These are phyloP conservation scores for Byssothecium circinans DNA, from an alignment of 2,329 filamentous ascomycete species.

Conservation along the genomic window DNA sequence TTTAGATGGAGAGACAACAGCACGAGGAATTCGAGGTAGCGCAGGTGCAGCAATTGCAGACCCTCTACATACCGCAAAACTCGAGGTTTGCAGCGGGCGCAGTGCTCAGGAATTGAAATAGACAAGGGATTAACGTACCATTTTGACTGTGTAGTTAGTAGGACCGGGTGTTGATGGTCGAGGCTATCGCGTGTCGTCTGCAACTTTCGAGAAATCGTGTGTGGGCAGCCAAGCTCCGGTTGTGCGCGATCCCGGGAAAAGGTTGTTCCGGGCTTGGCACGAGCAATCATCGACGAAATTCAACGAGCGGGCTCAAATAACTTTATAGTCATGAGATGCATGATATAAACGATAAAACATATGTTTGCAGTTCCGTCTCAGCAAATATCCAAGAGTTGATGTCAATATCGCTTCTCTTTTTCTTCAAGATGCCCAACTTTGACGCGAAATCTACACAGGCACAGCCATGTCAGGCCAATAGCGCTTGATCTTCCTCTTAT, in stretches of 20 bases:
- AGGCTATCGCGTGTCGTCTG: slow-evolving; percentile 44
- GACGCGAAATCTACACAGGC: too few relatives aligned
- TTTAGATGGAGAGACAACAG: slow-evolving; percentile 21
- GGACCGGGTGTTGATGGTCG: slow-evolving; percentile 37
- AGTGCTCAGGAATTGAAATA: slow-evolving; percentile 10
- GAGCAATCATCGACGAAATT: neutral
- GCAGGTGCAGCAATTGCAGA: neutral
- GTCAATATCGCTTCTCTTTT: too few relatives aligned
- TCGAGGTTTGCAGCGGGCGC: slow-evolving; percentile 13
- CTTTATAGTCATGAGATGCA: neutral
- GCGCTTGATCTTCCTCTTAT: too few relatives aligned
- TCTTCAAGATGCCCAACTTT: too few relatives aligned
- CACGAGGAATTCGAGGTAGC: slow-evolving; percentile 14
- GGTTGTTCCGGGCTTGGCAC: neutral
- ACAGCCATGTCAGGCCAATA: too few relatives aligned
- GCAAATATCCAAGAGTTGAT: too few relatives aligned
- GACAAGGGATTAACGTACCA: slow-evolving; percentile 37
- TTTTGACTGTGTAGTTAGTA: slow-evolving; percentile 43
- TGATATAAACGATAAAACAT: too few relatives aligned
- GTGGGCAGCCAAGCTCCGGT: slow-evolving; percentile 7
- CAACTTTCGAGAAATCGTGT: slow-evolving; percentile 24
- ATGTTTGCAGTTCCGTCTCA: too few relatives aligned
- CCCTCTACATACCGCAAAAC: slow-evolving; percentile 5
- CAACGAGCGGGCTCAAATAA: too few relatives aligned
- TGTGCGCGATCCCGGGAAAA: slow-evolving; percentile 17